Base-by-base conservation (phyloP, 2,329 filamentous ascomycete species). In the Rachicladosporium sp. region DNA sequence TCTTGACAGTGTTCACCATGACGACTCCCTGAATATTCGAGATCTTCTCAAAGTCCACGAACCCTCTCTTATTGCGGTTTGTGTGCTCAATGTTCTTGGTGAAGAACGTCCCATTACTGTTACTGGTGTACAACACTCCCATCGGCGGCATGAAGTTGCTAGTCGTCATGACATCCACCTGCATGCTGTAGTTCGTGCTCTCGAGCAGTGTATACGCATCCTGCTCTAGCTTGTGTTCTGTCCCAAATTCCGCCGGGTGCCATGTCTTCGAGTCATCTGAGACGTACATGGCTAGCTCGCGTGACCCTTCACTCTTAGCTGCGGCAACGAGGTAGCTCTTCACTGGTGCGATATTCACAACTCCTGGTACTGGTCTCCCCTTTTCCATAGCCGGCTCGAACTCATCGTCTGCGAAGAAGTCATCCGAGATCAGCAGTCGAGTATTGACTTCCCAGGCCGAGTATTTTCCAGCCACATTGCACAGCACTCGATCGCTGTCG, bases 91-190 rank as follows among this genome's bases (percentile, higher is more conserved):
- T 74, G 53, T 94, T 96, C 54, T 82, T 79, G 2, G 83, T 91
- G 58, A 96, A 98, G 61, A 89, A 95, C 2, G 87, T 95, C 44
- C 91, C 91, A 57, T 96, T 93, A 27, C 88, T 96, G 59, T 98
- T 98, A 57, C 89, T 96, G 4, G 87, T 93, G 55, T 95, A 89
- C 41, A 98, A 70, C 9, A 82, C 78, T 29, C 91, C 93, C 75
- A 94, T 89, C 1, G 81, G 75, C 30, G 73, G 75, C 41, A 61
- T 65, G 12, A 35, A 33, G 6, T 46, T 43, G 23, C 44, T 48
- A 8, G 70, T 71, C 1, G 81, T 85, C 73, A 89, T 80, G 46
- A 96, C 88, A 60, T 96, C 88, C 40, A 98, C 78, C 63, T 96
- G 89, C 51, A 98, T 87, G 66, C 89, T 95, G 67, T 98, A 95